Evolutionary conservation across 441 rosid species (phyloP).

Genomic region (Eruca vesicaria): DNA sequence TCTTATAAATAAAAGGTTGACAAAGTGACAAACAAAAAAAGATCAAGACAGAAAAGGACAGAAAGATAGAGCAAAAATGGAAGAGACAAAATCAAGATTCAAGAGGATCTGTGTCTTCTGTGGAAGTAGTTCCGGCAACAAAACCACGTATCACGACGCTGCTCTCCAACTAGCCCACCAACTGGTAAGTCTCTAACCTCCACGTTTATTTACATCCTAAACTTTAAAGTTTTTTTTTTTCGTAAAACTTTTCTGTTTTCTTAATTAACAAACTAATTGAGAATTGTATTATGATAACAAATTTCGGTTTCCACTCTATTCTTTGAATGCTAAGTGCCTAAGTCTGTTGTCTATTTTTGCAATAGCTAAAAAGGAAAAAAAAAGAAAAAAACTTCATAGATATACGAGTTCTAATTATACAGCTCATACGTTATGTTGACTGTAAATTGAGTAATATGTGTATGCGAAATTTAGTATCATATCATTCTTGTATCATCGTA

Average conservation of each 20-base stretch:
- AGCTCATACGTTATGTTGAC: background rate
- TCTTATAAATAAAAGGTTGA: background rate
- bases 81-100: constrained; percentile 67
- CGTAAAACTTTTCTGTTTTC: too few species aligned
- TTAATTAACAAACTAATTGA: background rate
- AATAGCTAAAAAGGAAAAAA: background rate
- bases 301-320: background rate
- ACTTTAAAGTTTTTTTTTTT: background rate
- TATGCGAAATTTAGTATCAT: background rate
- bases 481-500: background rate
- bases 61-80: constrained; percentile 42
- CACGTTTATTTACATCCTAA: background rate
- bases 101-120: constrained; percentile 86
- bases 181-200: constrained; percentile 49
- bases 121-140: constrained; percentile 92
- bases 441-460: background rate
- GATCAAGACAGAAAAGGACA: constrained; percentile 23
- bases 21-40: constrained; percentile 26
- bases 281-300: background rate
- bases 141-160: constrained; percentile 84
- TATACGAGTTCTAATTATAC: background rate
- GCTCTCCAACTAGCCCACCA: constrained; percentile 78
- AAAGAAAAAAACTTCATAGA: background rate
- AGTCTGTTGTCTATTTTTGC: background rate
- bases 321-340: background rate